Conservation (phyloP, 371 early-diverging fungal species). For the Amoeboaphelidium occidentale region DNA sequence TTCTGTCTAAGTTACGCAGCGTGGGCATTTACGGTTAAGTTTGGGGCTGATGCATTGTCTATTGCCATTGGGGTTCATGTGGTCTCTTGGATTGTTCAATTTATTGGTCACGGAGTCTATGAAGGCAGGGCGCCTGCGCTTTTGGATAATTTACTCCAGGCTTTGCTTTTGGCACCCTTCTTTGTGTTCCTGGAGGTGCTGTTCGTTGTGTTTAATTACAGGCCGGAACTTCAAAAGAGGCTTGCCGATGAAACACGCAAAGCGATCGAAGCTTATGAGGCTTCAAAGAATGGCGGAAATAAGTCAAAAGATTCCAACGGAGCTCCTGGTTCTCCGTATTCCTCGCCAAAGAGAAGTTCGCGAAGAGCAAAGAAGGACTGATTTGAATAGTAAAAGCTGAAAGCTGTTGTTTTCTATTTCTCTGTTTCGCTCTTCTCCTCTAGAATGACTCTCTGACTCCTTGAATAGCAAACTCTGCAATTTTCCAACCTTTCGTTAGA, state of each 20-base stretch:
- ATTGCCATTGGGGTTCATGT: slow-evolving; percentile 32
- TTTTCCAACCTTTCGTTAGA: background rate
- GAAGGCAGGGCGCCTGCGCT: slow-evolving; percentile 76
- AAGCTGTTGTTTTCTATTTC: no score
- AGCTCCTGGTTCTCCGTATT: slow-evolving; percentile 19
- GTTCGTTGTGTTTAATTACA: slow-evolving; percentile 49
- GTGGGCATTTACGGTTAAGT: slow-evolving; percentile 24
- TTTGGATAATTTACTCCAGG: slow-evolving; percentile 56
- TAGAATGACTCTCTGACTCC: background rate
- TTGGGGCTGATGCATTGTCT: slow-evolving; percentile 21
- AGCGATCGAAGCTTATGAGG: slow-evolving; percentile 26
- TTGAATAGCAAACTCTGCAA: background rate
- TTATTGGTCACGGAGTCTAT: slow-evolving; percentile 56
- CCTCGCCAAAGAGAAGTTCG: no score
- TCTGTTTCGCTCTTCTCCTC: background rate
- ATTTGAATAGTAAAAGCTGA: no score
- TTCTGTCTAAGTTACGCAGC: slow-evolving; percentile 21
- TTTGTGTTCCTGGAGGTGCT: slow-evolving; percentile 78
- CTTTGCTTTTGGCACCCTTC: slow-evolving; percentile 73
- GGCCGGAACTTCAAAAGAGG: slow-evolving; percentile 35
- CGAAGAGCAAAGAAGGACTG: no score
- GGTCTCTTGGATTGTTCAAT: slow-evolving; percentile 60
- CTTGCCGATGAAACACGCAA: slow-evolving; percentile 29
- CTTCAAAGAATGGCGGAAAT: slow-evolving; percentile 2
- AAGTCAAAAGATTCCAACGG: background rate